Conservation (phyloP, 345 rosid genomes). For the Durio zibethinus region DNA sequence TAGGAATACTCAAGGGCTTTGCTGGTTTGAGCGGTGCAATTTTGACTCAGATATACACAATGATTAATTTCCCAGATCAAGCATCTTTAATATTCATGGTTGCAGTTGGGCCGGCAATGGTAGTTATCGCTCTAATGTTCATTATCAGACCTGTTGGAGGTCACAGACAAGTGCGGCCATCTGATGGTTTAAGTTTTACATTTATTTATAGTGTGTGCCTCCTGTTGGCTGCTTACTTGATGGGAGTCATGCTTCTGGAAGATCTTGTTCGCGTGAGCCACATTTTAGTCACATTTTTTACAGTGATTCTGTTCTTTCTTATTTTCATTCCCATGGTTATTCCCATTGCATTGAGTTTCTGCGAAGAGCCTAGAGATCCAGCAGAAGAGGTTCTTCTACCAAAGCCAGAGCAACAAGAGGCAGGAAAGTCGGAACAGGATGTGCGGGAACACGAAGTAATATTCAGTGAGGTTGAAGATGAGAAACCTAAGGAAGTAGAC, state of each 20-base stretch:
- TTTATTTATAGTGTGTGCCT: slow-evolving; percentile 77
- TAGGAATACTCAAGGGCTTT: slow-evolving; percentile 94
- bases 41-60: slow-evolving; percentile 76
- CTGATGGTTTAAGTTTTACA: slow-evolving; percentile 64
- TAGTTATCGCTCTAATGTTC: slow-evolving; percentile 72
- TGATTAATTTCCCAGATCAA: slow-evolving; percentile 70
- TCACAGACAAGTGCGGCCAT: slow-evolving; percentile 71
- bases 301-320: slow-evolving; percentile 58
- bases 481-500: slow-evolving; percentile 85
- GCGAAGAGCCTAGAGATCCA: slow-evolving; percentile 37
- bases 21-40: slow-evolving; percentile 97
- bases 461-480: slow-evolving; percentile 92
- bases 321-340: slow-evolving; percentile 63
- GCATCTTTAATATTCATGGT: slow-evolving; percentile 94
- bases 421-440: slow-evolving; percentile 40
- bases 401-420: slow-evolving; percentile 41
- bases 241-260: slow-evolving; percentile 89
- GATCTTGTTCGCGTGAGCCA: slow-evolving; percentile 63
- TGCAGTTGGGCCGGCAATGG: slow-evolving; percentile 89
- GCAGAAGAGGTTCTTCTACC: slow-evolving; percentile 60
- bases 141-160: slow-evolving; percentile 90
- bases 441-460: slow-evolving; percentile 55
- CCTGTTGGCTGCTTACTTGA: slow-evolving; percentile 75
- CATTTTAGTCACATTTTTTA: slow-evolving; percentile 43
- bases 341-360: slow-evolving; percentile 57